Evolutionary conservation across 768 basidiomycete genomes (phyloP), one percentile per base, ranked within the genome.

Genomic region (Amanita brunnescens): DNA sequence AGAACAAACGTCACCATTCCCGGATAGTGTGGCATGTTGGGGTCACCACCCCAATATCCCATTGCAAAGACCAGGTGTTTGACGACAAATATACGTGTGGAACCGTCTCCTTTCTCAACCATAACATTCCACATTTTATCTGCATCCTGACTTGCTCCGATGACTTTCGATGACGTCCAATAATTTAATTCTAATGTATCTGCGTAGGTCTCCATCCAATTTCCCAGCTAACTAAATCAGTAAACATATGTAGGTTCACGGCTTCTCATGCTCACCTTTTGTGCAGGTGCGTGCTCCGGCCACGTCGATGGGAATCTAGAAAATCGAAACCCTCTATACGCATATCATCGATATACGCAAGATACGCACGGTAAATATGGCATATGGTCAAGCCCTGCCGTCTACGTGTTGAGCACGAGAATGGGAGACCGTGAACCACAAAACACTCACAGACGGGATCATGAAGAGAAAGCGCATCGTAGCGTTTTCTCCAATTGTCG

Each of bases 391-490:
- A 68, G 74, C 74, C 75, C 76, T 78, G 21, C 16, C 30, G 51
- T n/a, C 14, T 18, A 18, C 21, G 37, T 43, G n/a, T 53, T 20
- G 49, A 29, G 32, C 16, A 33, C 29, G 34, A 29, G 21, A 18
- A 33, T 24, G 21, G 42, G 13, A 39, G n/a, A 30, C 16, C 37
- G 45, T 42, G 41, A 47, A 57, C n/a, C n/a, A n/a, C 10, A 33
- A 51, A 12, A 59, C 24, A 73, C 81, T 70, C 59, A 81, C 82
- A 84, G 52, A 83, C 78, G 20, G 80, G 75, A 61, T 83, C 80
- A 58, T 87, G 84, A 23, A 86, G 64, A 44, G 80, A 83, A 34
- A 86, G 64, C 8, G 81, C 75, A 49, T 83, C 76, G 60, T 88
- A 87, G 33, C 87, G 70, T 33, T 74, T 68, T 52, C 83, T 67